phyloP scores from a whole-genome alignment of 1,284 basidiomycete species.

The Ganoderma boninense region DNA sequence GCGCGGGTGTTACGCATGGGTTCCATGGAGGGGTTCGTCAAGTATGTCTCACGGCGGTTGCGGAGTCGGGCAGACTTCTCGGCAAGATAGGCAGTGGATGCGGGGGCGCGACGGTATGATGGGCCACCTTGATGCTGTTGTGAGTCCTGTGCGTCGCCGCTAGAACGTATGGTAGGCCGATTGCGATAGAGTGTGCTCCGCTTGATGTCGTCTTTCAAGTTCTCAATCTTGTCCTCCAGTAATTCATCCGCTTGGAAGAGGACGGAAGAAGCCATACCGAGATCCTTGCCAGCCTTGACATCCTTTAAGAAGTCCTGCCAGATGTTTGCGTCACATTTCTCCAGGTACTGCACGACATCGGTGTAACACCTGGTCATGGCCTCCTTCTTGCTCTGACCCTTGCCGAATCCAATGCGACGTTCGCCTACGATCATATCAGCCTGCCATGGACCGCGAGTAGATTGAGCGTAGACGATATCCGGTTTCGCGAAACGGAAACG shows the following conservation, averaged over 20 bases:
- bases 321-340: constrained; percentile 81
- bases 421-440: constrained; percentile 86
- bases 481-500: constrained; percentile 85
- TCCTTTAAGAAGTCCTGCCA: constrained; percentile 80
- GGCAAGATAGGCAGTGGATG: constrained; percentile 41
- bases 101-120: constrained; percentile 38
- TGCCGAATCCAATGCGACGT: constrained; percentile 83
- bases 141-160: constrained; percentile 29
- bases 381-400: constrained; percentile 76
- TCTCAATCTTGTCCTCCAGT: constrained; percentile 80
- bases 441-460: constrained; percentile 65
- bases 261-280: constrained; percentile 78
- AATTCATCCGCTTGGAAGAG: constrained; percentile 74
- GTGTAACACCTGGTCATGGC: constrained; percentile 84
- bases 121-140: constrained; percentile 19
- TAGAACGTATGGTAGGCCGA: constrained; percentile 46
- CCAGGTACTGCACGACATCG: constrained; percentile 89
- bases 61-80: constrained; percentile 71
- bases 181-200: constrained; percentile 59
- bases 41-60: constrained; percentile 67
- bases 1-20: constrained; percentile 76
- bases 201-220: constrained; percentile 76
- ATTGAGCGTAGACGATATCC: constrained; percentile 68
- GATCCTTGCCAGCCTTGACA: constrained; percentile 68
- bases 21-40: constrained; percentile 67